These are phyloP conservation scores for Cetradonia linearis DNA, from an alignment of 495 filamentous ascomycete species.

Conservation along the genomic window DNA sequence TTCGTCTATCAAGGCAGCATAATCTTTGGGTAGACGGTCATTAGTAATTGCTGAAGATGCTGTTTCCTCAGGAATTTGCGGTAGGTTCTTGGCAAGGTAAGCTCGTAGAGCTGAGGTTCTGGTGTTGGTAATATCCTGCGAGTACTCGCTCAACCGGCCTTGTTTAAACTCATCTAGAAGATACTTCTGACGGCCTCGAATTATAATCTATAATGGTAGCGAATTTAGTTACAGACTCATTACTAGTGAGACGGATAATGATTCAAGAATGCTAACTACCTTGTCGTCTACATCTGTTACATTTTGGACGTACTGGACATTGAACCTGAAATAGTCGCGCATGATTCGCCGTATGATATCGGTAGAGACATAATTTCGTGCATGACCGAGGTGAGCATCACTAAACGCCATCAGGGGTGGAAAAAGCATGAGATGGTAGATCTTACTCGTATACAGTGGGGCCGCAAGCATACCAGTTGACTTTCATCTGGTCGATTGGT, in stretches of 20 bases:
- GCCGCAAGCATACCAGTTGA: slow-evolving; percentile 85
- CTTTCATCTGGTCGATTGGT: slow-evolving; percentile 58
- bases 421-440: background rate
- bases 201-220: slow-evolving; percentile 53
- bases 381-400: slow-evolving; percentile 81
- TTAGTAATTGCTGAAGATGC: slow-evolving; percentile 9
- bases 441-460: slow-evolving; percentile 64
- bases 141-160: slow-evolving; percentile 38
- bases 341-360: slow-evolving; percentile 88
- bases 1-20: slow-evolving; percentile 46
- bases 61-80: slow-evolving; percentile 39
- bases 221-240: no score
- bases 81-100: slow-evolving; percentile 72
- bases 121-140: slow-evolving; percentile 37
- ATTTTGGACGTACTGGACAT: slow-evolving; percentile 91
- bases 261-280: background rate
- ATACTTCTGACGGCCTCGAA: slow-evolving; percentile 68
- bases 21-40: slow-evolving; percentile 46
- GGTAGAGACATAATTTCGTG: slow-evolving; percentile 81
- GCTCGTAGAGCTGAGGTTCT: slow-evolving; percentile 55
- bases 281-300: slow-evolving; percentile 55
- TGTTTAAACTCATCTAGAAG: slow-evolving; percentile 51
- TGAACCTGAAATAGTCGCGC: slow-evolving; percentile 73
- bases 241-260: background rate
- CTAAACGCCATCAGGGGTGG: slow-evolving; percentile 26